A percentile compares a stretch with the other conserved stretches of the same genome.
Evolutionary conservation across 2,329 filamentous ascomycete species (phyloP).

Genomic region (Curvularia sp.): DNA sequence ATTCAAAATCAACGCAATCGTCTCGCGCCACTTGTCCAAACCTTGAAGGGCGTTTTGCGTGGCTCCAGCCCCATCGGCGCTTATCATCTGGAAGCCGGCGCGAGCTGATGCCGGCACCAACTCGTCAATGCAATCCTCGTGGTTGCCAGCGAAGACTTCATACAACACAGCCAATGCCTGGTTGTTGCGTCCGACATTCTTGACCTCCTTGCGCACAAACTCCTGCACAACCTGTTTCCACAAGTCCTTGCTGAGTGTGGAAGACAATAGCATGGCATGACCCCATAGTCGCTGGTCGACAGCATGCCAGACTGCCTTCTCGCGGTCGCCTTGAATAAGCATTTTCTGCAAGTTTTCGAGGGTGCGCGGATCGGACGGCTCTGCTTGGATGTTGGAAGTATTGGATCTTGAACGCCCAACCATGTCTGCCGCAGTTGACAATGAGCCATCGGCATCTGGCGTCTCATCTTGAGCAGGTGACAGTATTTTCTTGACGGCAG

Average conservation of each 20-base stretch:
- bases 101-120: slow-evolving; percentile 91
- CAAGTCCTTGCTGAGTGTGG: slow-evolving; percentile 71
- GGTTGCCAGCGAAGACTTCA: slow-evolving; percentile 90
- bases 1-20: slow-evolving; percentile 81
- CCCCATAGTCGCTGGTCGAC: slow-evolving; percentile 95
- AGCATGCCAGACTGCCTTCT: slow-evolving; percentile 91
- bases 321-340: slow-evolving; percentile 80
- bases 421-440: slow-evolving; percentile 48
- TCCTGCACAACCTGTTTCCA: slow-evolving; percentile 96
- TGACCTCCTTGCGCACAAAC: slow-evolving; percentile 94
- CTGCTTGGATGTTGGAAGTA: slow-evolving; percentile 54
- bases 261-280: slow-evolving; percentile 92
- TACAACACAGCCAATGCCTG: slow-evolving; percentile 91
- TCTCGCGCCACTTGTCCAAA: slow-evolving; percentile 93
- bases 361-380: slow-evolving; percentile 72
- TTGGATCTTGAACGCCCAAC: slow-evolving; percentile 44
- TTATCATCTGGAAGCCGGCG: slow-evolving; percentile 89
- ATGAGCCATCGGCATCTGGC: slow-evolving; percentile 32
- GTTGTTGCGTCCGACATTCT: slow-evolving; percentile 77
- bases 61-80: slow-evolving; percentile 65
- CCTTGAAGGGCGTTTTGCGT: slow-evolving; percentile 80
- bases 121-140: slow-evolving; percentile 93
- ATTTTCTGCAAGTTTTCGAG: slow-evolving; percentile 75
- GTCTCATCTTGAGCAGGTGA: slow-evolving; percentile 60
- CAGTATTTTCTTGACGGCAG: slow-evolving; percentile 76